Evolutionary conservation across 2,329 filamentous ascomycete genomes (phyloP).

Genomic region (Samsoniella hepiali): DNA sequence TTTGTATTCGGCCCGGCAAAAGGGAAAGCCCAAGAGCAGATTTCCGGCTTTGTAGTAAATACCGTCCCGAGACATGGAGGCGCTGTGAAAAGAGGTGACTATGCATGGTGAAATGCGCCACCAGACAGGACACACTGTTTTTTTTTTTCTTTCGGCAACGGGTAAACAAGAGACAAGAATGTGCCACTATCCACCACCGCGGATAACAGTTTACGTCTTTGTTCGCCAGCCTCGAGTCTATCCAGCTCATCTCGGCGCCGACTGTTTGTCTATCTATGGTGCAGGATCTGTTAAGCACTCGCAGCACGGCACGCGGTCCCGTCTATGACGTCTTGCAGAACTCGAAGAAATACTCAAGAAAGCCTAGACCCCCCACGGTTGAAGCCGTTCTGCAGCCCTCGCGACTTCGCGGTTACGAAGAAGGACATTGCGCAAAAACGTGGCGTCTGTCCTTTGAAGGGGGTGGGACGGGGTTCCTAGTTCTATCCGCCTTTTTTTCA

Average conservation of each 20-base stretch:
- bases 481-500: background rate
- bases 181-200: too few relatives aligned
- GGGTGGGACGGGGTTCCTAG: background rate
- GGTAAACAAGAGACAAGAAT: too few relatives aligned
- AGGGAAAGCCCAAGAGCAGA: background rate
- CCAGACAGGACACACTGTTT: background rate
- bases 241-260: too few relatives aligned
- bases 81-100: background rate
- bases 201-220: too few relatives aligned
- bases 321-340: too few relatives aligned
- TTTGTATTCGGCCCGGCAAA: background rate
- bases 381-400: background rate
- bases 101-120: slow-evolving; percentile 2
- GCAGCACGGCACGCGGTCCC: too few relatives aligned
- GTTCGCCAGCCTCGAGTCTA: too few relatives aligned
- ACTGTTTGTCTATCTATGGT: too few relatives aligned
- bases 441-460: background rate
- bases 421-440: background rate
- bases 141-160: too few relatives aligned
- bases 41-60: background rate
- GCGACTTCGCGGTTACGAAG: background rate
- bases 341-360: too few relatives aligned
- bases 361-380: background rate
- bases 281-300: too few relatives aligned
- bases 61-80: background rate